phyloP scores from a whole-genome alignment of 176 grass and related monocot genomes.

The Oryza longistaminata region DNA sequence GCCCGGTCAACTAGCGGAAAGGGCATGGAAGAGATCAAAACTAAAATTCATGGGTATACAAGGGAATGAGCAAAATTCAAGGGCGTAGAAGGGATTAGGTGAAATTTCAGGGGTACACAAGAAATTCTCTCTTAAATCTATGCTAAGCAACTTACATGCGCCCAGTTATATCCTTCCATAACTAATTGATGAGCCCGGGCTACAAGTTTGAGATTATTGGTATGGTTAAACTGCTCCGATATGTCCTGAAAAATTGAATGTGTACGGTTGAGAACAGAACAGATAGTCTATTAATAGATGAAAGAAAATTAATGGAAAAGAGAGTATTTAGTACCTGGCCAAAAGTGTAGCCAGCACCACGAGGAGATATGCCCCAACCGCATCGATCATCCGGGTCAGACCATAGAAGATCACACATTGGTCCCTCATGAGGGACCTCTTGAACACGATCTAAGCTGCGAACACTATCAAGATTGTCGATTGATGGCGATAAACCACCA shows the following conservation, averaged over 20 bases:
- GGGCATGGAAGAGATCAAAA: no score
- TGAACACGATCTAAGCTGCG: slow-evolving; percentile 76
- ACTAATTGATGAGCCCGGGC: slow-evolving; percentile 87
- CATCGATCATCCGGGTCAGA: slow-evolving; percentile 85
- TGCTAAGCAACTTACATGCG: slow-evolving; percentile 56
- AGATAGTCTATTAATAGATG: neutral
- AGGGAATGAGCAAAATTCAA: no score
- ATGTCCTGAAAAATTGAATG: slow-evolving; percentile 60
- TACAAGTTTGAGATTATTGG: slow-evolving; percentile 84
- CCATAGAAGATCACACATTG: slow-evolving; percentile 91
- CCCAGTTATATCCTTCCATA: slow-evolving; percentile 92
- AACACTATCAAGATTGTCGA: slow-evolving; percentile 75
- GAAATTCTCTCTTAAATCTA: neutral
- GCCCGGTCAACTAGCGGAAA: no score
- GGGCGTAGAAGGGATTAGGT: no score
- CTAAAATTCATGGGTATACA: no score
- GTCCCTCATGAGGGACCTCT: slow-evolving; percentile 83
- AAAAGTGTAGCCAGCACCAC: slow-evolving; percentile 88
- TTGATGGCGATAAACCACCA: slow-evolving; percentile 80
- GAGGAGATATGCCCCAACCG: slow-evolving; percentile 85
- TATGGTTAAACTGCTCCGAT: slow-evolving; percentile 91
- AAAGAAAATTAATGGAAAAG: neutral
- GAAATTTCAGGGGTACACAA: no score
- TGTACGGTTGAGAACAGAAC: neutral
- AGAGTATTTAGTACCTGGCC: slow-evolving; percentile 54